phyloP scores from a whole-genome alignment of 75 land plant genomes.

The Picea sitchensis region DNA sequence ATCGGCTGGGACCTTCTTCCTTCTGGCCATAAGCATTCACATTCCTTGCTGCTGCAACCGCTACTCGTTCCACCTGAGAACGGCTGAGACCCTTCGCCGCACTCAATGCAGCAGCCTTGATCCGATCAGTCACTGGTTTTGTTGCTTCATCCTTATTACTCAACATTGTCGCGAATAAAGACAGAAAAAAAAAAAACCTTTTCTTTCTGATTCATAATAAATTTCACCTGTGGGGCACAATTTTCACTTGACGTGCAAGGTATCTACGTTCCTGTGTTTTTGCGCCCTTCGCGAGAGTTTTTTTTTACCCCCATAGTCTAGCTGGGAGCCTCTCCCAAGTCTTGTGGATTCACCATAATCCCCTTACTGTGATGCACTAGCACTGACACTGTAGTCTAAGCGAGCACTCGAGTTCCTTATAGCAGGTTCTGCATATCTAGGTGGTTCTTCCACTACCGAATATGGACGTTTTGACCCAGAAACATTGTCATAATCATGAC shows the following conservation, averaged over 20 bases:
- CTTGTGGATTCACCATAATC: constrained; percentile 52
- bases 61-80: constrained; percentile 88
- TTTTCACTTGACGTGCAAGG: no score
- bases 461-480: constrained; percentile 46
- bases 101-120: constrained; percentile 73
- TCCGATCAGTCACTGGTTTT: constrained; percentile 76
- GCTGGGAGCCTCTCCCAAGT: constrained; percentile 43
- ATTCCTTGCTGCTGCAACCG: constrained; percentile 81
- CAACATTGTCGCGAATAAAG: constrained; percentile 31
- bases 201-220: no score
- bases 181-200: no score
- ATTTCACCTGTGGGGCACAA: no score
- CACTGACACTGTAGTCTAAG: constrained; percentile 33
- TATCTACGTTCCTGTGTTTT: no score
- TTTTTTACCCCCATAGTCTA: constrained; percentile 31
- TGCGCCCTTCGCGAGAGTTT: no score
- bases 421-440: constrained; percentile 48
- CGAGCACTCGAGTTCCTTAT: no score
- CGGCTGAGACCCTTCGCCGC: constrained; percentile 92
- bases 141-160: constrained; percentile 78
- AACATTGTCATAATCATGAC: constrained; percentile 31
- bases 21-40: constrained; percentile 97
- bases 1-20: constrained; percentile 96
- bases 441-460: constrained; percentile 42
- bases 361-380: constrained; percentile 40